Percentiles rank a stretch among this genome's conserved stretches.
Conservation (phyloP, 2,329 filamentous ascomycete species). For the Davidsoniella neocaledoniae region DNA sequence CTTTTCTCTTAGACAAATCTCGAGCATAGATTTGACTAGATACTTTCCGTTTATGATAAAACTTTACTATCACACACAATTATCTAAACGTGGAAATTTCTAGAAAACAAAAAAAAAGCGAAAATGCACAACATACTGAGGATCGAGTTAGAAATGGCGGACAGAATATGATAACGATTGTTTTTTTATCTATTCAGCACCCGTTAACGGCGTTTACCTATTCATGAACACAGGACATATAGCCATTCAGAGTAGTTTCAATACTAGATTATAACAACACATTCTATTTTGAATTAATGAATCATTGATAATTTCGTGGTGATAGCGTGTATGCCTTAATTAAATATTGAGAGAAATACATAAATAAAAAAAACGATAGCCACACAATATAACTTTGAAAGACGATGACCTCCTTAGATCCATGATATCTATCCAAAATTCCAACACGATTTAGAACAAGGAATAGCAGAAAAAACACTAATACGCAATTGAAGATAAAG, state of each 20-base stretch:
- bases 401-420: not conserved
- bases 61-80: not conserved
- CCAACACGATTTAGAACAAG: slow-evolving; percentile 4
- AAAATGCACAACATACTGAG: no score
- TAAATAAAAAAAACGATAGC: not conserved
- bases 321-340: not conserved
- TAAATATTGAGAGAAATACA: not conserved
- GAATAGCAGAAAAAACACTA: not conserved
- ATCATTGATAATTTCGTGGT: not conserved
- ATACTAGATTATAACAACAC: no score
- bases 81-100: not conserved
- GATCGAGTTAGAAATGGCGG: not conserved
- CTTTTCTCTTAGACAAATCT: slow-evolving; percentile 44
- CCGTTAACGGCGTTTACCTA: no score
- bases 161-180: not conserved
- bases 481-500: not conserved
- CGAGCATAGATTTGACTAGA: slow-evolving; percentile 13
- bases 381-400: not conserved
- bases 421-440: not conserved
- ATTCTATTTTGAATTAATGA: no score
- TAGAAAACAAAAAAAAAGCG: not conserved
- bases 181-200: no score
- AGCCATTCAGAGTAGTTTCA: no score
- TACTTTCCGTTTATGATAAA: not conserved
- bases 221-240: no score